A percentile compares a stretch with the other conserved stretches of the same genome.
Conservation (phyloP, 495 filamentous ascomycete species). For the Penicillium pancosmium region DNA sequence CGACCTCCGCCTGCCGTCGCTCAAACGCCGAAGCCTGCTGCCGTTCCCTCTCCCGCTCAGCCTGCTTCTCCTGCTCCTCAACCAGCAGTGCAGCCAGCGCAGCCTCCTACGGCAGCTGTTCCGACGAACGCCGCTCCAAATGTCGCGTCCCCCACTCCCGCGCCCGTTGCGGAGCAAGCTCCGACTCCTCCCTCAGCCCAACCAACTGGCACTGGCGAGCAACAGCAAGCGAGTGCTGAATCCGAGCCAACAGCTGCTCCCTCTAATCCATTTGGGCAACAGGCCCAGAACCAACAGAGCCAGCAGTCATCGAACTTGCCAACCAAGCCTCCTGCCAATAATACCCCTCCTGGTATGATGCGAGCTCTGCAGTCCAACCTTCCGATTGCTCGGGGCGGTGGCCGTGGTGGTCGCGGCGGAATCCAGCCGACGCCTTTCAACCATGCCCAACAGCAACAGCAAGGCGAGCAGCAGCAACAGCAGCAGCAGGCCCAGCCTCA, state of each 20-base stretch:
- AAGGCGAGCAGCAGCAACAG: constrained; percentile 19
- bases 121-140: constrained; percentile 8
- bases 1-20: constrained; percentile 56
- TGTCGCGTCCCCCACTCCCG: constrained; percentile 19
- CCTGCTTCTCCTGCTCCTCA: constrained; percentile 31
- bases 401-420: constrained; percentile 36
- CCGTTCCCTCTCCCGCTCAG: constrained; percentile 34
- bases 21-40: constrained; percentile 32
- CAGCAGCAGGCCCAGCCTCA: constrained; percentile 28
- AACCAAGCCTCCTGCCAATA: constrained; percentile 43
- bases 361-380: constrained; percentile 52
- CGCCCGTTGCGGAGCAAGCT: constrained; percentile 15
- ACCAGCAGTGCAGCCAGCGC: constrained; percentile 7
- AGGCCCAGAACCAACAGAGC: constrained; percentile 29
- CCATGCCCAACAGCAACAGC: constrained; percentile 28
- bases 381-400: constrained; percentile 47
- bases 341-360: constrained; percentile 39
- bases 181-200: constrained; percentile 25
- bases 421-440: constrained; percentile 36
- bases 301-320: constrained; percentile 36
- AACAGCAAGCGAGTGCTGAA: constrained; percentile 16
- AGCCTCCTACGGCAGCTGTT: constrained; percentile 18
- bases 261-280: constrained; percentile 37
- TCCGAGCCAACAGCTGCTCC: constrained; percentile 19
- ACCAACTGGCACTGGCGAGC: constrained; percentile 14